These are phyloP conservation scores for Golubevia pallescens DNA, from an alignment of 1,284 basidiomycete species.

Conservation along the genomic window DNA sequence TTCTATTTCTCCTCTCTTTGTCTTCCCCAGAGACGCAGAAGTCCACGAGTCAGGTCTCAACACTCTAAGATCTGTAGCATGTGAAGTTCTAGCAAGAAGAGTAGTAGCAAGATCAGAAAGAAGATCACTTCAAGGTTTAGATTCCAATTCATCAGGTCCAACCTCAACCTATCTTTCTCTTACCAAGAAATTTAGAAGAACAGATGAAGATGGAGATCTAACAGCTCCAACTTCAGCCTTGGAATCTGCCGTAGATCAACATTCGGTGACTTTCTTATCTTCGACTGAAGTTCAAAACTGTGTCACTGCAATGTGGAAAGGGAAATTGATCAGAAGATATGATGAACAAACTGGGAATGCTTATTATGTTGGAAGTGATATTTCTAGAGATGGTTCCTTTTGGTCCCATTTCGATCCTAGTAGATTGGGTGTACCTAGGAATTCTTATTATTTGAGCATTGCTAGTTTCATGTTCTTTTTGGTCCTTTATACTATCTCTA, in stretches of 20 bases:
- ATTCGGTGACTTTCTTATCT: slow-evolving; percentile 31
- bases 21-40: slow-evolving; percentile 1
- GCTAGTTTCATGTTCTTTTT: slow-evolving; percentile 39
- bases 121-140: slow-evolving; percentile 10
- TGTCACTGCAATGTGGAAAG: slow-evolving; percentile 39
- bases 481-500: slow-evolving; percentile 42
- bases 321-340: slow-evolving; percentile 32
- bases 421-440: slow-evolving; percentile 36
- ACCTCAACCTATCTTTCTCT: slow-evolving; percentile 23
- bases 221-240: slow-evolving; percentile 33
- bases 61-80: slow-evolving; percentile 21
- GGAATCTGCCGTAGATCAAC: slow-evolving; percentile 46
- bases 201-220: slow-evolving; percentile 37
- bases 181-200: slow-evolving; percentile 35
- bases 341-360: slow-evolving; percentile 20
- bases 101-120: slow-evolving; percentile 35
- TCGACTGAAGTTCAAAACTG: slow-evolving; percentile 36
- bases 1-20: neutral
- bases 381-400: slow-evolving; percentile 28
- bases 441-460: slow-evolving; percentile 41
- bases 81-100: slow-evolving; percentile 37
- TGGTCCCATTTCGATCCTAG: slow-evolving; percentile 37
- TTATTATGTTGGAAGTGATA: slow-evolving; percentile 39
- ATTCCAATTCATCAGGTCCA: too few relatives aligned
- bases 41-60: slow-evolving; percentile 6